A percentile compares a stretch with the other conserved stretches of the same genome.
phyloP scores from a whole-genome alignment of 2,329 filamentous ascomycete genomes.

The Berkeleyomyces basicola region DNA sequence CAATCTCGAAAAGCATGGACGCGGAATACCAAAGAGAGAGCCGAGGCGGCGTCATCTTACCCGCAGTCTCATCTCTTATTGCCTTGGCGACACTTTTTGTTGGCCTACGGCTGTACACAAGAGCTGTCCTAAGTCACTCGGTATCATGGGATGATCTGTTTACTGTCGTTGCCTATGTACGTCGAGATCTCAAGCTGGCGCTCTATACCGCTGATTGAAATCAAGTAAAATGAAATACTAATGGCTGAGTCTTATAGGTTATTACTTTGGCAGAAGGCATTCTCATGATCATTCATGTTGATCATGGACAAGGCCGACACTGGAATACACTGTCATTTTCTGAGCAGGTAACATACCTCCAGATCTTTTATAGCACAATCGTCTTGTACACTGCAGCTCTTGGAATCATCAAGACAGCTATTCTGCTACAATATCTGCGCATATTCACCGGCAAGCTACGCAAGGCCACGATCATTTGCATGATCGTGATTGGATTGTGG shows the following conservation, averaged over 20 bases:
- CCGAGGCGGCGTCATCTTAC: conserved; percentile 4
- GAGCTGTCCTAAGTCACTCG: conserved; percentile 6
- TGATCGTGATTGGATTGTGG: conserved; percentile 13
- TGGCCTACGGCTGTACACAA: conserved; percentile 10
- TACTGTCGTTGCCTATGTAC: conserved; percentile 5
- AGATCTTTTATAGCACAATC: conserved; percentile 17
- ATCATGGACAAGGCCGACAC: conserved; percentile 10
- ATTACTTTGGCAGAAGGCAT: conserved; percentile 9
- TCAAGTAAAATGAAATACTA: neutral
- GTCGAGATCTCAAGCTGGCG: neutral
- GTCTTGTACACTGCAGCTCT: conserved; percentile 17
- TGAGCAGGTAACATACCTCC: conserved; percentile 5
- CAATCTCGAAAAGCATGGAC: neutral
- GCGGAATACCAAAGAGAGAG: neutral
- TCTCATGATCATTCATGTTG: conserved; percentile 11
- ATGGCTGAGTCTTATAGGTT: neutral
- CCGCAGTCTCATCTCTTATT: conserved; percentile 1
- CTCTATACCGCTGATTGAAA: neutral
- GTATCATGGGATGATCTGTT: conserved; percentile 9
- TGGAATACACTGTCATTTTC: conserved; percentile 4
- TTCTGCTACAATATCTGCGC: conserved; percentile 19
- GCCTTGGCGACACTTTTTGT: conserved; percentile 4
- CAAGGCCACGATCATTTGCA: conserved; percentile 13
- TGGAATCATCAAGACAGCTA: conserved; percentile 17
- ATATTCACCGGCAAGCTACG: conserved; percentile 14